Percentiles rank a stretch among this genome's conserved stretches.
Evolutionary conservation across 768 basidiomycete species (phyloP).

Genomic region (Hysterangium stoloniferum): DNA sequence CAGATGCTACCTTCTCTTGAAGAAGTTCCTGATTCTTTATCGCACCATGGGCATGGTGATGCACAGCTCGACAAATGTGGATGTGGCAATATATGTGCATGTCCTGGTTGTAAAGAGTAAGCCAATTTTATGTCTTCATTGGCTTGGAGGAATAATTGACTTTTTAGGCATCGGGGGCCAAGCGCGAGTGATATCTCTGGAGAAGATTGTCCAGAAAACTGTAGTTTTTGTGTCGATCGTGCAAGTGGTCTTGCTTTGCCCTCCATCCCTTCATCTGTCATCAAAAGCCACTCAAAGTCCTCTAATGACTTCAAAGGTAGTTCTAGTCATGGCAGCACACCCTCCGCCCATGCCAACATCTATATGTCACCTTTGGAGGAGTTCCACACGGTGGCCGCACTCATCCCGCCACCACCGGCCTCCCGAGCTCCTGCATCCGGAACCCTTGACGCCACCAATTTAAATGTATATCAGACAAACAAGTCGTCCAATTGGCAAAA

Average conservation of each 20-base stretch:
- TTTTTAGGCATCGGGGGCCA: conserved; percentile 43
- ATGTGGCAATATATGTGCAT: conserved; percentile 60
- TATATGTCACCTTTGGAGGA: conserved; percentile 40
- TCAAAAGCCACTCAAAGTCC: background rate
- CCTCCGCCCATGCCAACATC: conserved; percentile 12
- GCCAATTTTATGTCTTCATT: too few relatives aligned
- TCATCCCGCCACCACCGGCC: conserved; percentile 49
- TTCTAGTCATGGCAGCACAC: conserved; percentile 12
- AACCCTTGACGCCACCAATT: conserved; percentile 44
- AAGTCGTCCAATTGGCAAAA: conserved; percentile 25
- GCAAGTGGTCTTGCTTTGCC: conserved; percentile 36
- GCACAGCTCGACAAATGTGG: conserved; percentile 40
- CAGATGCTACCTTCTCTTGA: conserved; percentile 2
- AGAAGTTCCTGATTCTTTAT: conserved; percentile 25
- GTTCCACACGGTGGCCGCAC: conserved; percentile 64
- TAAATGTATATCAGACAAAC: conserved; percentile 33
- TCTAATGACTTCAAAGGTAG: conserved; percentile 8
- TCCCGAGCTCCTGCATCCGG: conserved; percentile 32
- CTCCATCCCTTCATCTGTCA: conserved; percentile 20
- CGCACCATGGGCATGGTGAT: conserved; percentile 33
- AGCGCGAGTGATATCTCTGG: conserved; percentile 33
- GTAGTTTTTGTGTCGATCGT: conserved; percentile 57
- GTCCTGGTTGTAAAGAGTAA: conserved; percentile 58
- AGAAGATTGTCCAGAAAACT: conserved; percentile 40
- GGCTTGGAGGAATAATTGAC: too few relatives aligned